Conservation (phyloP, 768 basidiomycete genomes). For the Leccinum variicolor region DNA sequence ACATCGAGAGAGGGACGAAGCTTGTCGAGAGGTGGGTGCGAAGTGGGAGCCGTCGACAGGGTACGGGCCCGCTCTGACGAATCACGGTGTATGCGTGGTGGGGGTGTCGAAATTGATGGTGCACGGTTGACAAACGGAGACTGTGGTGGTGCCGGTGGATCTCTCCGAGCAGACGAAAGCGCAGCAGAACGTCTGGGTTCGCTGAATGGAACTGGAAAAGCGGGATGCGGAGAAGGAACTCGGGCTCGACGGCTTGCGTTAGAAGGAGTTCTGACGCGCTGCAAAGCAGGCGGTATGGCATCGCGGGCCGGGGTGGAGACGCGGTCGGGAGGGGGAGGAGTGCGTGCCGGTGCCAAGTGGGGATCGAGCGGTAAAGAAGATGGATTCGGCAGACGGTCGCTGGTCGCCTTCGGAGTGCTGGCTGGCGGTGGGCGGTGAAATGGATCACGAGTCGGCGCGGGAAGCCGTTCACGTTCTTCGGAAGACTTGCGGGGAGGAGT, state of each 20-base stretch:
- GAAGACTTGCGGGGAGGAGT: constrained; percentile 7
- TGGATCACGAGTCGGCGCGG: constrained; percentile 22
- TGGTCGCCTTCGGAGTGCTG: constrained; percentile 10
- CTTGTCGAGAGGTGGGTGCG: constrained; percentile 19
- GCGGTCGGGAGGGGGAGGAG: constrained; percentile 11
- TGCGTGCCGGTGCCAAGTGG: constrained; percentile 2
- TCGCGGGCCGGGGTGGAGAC: constrained; percentile 16
- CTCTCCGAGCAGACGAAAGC: constrained; percentile 14
- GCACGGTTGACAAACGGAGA: constrained; percentile 4
- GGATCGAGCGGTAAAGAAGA: constrained; percentile 3
- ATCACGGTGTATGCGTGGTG: constrained; percentile 8
- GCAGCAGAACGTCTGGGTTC: constrained; percentile 17
- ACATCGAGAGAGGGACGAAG: constrained; percentile 12
- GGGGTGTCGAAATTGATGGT: constrained; percentile 11
- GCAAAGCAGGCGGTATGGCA: constrained; percentile 11
- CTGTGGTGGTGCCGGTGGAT: constrained; percentile 9
- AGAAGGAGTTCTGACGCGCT: constrained; percentile 20
- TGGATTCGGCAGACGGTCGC: constrained; percentile 5
- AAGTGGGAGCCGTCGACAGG: constrained; percentile 11
- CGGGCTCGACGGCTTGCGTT: constrained; percentile 7
- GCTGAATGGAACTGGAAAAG: constrained; percentile 10
- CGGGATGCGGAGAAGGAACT: constrained; percentile 7
- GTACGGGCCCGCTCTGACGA: constrained; percentile 17
- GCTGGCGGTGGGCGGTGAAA: constrained; percentile 25
- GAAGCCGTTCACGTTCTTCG: constrained; percentile 2